Evolutionary conservation across 116 monocot species (phyloP), one percentile per base, ranked within the genome.

Genomic region (Dioscorea cayenensis): DNA sequence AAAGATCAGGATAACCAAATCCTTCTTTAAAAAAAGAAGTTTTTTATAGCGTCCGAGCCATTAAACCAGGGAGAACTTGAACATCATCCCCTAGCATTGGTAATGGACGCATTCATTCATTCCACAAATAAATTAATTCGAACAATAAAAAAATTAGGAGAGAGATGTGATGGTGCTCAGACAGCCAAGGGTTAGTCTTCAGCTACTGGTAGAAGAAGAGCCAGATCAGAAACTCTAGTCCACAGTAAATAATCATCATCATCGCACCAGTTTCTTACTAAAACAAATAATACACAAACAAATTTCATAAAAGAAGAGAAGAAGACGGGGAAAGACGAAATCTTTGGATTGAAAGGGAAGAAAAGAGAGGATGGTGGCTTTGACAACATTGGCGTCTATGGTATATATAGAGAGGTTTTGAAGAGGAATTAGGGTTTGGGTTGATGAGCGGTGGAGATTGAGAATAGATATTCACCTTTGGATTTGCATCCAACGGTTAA

Each of bases 101-200:
- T 78, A 83, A 78, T 64, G 83, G 75, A 76, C 78, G 75, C 78
- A 63, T 0, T 0, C 4, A 63, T 0, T 0, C 4, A 23, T 20
- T 25, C 2, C 5, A 23, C 20, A 22, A 62, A 28, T 12, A 11
- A 23, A 12, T 55, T 32, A 32, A 32, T 25, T 25, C 25, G 29
- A 32, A 32, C 4, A 32, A 18, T 2, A 55, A 55, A 16, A 16
- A 55, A 5, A 55, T n/a, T n/a, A n/a, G n/a, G n/a, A n/a, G 16
- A 5, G 17, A 55, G 14, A 12, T 12, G 55, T n/a, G 55, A 51
- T 51, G 55, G 52, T 71, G 76, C 80, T 84, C 84, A 84, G 84
- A 84, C 84, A 84, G 77, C 84, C 84, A 84, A 84, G 84, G 80
- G 84, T 84, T 73, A 19, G 74, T 84, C 84, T 80, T 84, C 84